These are phyloP conservation scores for Vitis riparia DNA, from an alignment of 164 flowering plant genomes.

Conservation along the genomic window DNA sequence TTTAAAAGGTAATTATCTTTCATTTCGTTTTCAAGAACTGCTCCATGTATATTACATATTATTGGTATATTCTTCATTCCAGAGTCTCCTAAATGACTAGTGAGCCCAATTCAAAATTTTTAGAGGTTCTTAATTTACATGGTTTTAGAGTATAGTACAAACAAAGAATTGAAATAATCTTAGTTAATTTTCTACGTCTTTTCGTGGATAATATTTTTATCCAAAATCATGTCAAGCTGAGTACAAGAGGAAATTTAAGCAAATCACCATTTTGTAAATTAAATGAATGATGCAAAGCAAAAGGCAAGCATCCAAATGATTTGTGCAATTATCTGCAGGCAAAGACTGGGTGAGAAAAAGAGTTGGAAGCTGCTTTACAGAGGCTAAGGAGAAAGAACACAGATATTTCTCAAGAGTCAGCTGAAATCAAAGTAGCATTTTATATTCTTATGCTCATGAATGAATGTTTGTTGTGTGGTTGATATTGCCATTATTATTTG, in stretches of 20 bases:
- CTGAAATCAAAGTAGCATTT: constrained; percentile 31
- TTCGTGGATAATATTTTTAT: too few relatives aligned
- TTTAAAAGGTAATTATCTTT: neutral
- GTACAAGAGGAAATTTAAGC: too few relatives aligned
- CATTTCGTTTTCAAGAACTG: constrained; percentile 33
- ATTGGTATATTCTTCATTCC: constrained; percentile 63
- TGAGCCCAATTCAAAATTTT: constrained; percentile 10
- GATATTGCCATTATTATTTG: too few relatives aligned
- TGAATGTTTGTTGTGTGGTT: neutral
- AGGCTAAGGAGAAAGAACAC: constrained; percentile 38
- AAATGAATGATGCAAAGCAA: too few relatives aligned
- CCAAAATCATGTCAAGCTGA: too few relatives aligned
- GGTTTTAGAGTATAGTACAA: too few relatives aligned
- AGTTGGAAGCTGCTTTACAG: constrained; percentile 29
- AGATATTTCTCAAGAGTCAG: constrained; percentile 37
- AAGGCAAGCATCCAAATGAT: too few relatives aligned
- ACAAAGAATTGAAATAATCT: too few relatives aligned
- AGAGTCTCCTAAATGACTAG: constrained; percentile 67
- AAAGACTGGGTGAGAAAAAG: constrained; percentile 22
- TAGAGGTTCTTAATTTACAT: too few relatives aligned
- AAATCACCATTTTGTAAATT: too few relatives aligned
- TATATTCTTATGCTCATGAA: neutral
- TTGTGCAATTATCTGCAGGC: constrained; percentile 25
- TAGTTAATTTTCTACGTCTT: too few relatives aligned
- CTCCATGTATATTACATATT: constrained; percentile 51